Conservation (phyloP, 768 basidiomycete species). For the Myochromella boudieri region DNA sequence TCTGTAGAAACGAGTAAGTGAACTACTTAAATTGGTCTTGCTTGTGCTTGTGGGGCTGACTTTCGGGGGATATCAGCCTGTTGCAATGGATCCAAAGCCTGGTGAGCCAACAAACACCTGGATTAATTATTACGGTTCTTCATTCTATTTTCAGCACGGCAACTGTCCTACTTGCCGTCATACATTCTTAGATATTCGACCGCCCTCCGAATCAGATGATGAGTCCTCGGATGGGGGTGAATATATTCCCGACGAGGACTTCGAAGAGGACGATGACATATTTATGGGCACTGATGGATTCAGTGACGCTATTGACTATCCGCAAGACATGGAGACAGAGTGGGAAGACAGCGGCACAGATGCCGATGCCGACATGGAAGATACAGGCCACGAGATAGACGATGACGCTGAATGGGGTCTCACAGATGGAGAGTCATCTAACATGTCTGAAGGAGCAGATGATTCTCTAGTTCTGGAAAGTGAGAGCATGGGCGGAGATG, state of each 20-base stretch:
- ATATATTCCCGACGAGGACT: constrained; percentile 53
- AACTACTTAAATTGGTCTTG: not conserved
- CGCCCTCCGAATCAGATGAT: constrained; percentile 53
- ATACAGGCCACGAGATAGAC: constrained; percentile 21
- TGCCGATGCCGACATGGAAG: constrained; percentile 20
- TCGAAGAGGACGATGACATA: constrained; percentile 51
- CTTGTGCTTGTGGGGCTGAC: too few relatives aligned
- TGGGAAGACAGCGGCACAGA: constrained; percentile 19
- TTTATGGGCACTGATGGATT: constrained; percentile 44
- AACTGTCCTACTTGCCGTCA: constrained; percentile 70
- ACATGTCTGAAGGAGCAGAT: constrained; percentile 23
- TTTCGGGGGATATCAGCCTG: constrained; percentile 53
- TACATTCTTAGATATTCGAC: constrained; percentile 53
- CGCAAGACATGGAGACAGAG: constrained; percentile 19
- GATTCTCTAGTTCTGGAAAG: constrained; percentile 16
- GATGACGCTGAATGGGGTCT: constrained; percentile 37
- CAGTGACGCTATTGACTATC: constrained; percentile 37
- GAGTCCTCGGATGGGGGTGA: constrained; percentile 70
- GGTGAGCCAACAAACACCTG: constrained; percentile 31
- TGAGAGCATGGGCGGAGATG: constrained; percentile 10
- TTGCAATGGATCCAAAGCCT: constrained; percentile 64
- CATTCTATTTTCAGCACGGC: constrained; percentile 50
- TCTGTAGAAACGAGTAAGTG: constrained; percentile 63
- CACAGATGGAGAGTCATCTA: constrained; percentile 40
- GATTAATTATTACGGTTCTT: not conserved